These are phyloP conservation scores for Serendipita sp. DNA, from an alignment of 768 basidiomycete species.

Conservation along the genomic window DNA sequence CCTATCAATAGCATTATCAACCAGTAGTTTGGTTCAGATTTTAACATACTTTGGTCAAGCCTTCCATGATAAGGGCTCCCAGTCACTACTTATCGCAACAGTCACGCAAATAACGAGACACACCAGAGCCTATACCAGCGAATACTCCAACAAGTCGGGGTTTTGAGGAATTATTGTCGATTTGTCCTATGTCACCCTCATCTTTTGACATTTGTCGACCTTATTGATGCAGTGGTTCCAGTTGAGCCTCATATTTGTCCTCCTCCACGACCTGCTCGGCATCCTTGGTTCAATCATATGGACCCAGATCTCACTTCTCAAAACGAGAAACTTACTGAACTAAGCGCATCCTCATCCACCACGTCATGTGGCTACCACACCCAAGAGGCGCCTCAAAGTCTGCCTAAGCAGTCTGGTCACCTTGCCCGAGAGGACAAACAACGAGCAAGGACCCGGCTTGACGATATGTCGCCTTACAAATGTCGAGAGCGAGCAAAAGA, in stretches of 20 bases:
- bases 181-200: background rate
- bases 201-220: background rate
- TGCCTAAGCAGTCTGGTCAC: too few species aligned
- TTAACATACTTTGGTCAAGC: slow-evolving; percentile 11
- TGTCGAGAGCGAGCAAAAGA: background rate
- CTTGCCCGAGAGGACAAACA: too few species aligned
- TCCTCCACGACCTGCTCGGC: too few species aligned
- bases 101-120: background rate
- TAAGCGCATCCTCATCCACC: too few species aligned
- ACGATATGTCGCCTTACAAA: too few species aligned
- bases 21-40: background rate
- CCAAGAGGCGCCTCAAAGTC: too few species aligned
- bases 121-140: slow-evolving; percentile 14
- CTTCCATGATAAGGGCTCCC: slow-evolving; percentile 5
- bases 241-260: background rate
- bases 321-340: too few species aligned
- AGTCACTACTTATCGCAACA: background rate
- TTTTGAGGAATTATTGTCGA: background rate
- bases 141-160: slow-evolving; percentile 8
- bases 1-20: slow-evolving; percentile 22
- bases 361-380: too few species aligned
- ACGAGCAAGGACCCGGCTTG: too few species aligned
- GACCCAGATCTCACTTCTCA: too few species aligned
- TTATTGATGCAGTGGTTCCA: background rate
- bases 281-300: too few species aligned